phyloP scores from a whole-genome alignment of 2,329 filamentous ascomycete genomes.

The Bipolaris gigantea region DNA sequence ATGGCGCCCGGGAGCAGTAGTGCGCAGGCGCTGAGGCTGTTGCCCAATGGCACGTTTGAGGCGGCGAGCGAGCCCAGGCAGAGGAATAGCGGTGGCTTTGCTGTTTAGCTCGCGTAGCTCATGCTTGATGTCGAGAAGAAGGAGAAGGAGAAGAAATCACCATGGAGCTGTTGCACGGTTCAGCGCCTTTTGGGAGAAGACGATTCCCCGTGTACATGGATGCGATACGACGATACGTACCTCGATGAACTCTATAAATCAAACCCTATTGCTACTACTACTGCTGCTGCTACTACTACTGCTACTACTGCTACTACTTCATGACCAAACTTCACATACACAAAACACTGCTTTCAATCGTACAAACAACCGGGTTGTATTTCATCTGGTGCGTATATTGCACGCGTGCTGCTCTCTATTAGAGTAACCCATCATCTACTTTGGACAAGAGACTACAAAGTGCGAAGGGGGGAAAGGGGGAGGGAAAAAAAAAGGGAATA shows the following conservation, averaged over 20 bases:
- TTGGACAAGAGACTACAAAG: neutral
- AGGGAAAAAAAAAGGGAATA: neutral
- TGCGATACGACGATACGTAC: too few relatives aligned
- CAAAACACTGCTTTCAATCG: neutral
- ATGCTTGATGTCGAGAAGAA: too few relatives aligned
- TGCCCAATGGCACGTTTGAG: conserved; percentile 71
- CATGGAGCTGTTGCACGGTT: neutral
- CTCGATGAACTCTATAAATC: neutral
- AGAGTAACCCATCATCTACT: neutral
- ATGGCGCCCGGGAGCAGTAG: conserved; percentile 65
- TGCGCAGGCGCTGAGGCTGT: conserved; percentile 68
- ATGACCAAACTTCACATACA: neutral
- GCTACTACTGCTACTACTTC: neutral
- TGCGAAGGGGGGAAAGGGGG: too few relatives aligned
- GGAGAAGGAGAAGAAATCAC: too few relatives aligned
- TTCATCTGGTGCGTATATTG: neutral
- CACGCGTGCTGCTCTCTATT: neutral
- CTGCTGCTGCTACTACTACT: neutral
- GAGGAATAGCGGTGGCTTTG: conserved; percentile 67
- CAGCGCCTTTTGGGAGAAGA: too few relatives aligned
- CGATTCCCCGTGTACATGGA: too few relatives aligned
- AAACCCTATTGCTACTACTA: neutral
- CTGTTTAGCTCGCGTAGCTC: conserved; percentile 41
- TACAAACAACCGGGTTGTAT: neutral
- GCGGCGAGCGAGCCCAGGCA: conserved; percentile 77